Conservation (phyloP, 2,329 filamentous ascomycete species). For the Calonectria pseudoreteaudii region DNA sequence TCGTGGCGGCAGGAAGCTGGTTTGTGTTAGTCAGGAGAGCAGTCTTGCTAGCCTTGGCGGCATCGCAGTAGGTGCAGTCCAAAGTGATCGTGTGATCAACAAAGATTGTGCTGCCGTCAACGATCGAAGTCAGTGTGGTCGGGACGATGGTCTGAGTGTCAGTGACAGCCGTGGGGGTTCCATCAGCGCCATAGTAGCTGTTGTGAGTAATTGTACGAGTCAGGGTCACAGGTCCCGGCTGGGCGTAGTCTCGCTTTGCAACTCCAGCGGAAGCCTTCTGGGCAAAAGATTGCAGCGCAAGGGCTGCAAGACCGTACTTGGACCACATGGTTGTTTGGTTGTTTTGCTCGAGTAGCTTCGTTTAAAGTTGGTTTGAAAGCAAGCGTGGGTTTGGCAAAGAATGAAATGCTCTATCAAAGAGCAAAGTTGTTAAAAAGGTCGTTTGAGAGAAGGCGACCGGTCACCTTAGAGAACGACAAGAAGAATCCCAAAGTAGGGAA, state of each 20-base stretch:
- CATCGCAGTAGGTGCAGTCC: conserved; percentile 19
- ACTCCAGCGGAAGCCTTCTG: conserved; percentile 37
- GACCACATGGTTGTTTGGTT: conserved; percentile 36
- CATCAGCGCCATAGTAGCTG: conserved; percentile 7
- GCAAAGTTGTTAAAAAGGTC: conserved; percentile 31
- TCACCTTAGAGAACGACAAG: conserved; percentile 45
- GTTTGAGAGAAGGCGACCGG: conserved; percentile 38
- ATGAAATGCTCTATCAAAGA: conserved; percentile 45
- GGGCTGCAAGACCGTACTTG: conserved; percentile 38
- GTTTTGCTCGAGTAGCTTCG: conserved; percentile 34
- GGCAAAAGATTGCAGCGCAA: conserved; percentile 38
- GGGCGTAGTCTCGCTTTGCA: conserved; percentile 24
- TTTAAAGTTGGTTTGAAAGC: conserved; percentile 21
- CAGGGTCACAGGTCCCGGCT: conserved; percentile 28
- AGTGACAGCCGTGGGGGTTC: conserved; percentile 5
- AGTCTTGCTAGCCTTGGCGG: conserved; percentile 31
- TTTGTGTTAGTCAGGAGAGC: conserved; percentile 35
- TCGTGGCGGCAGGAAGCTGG: conserved; percentile 17
- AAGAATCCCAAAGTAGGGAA: conserved; percentile 39
- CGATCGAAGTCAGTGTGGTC: conserved; percentile 14
- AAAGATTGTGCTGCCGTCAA: conserved; percentile 26
- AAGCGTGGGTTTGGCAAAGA: conserved; percentile 15
- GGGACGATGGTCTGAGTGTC: conserved; percentile 26
- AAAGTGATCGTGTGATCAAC: conserved; percentile 25
- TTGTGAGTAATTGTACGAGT: conserved; percentile 25